These are phyloP conservation scores for Irpex lacteus DNA, from an alignment of 1,284 basidiomycete species.

Conservation along the genomic window DNA sequence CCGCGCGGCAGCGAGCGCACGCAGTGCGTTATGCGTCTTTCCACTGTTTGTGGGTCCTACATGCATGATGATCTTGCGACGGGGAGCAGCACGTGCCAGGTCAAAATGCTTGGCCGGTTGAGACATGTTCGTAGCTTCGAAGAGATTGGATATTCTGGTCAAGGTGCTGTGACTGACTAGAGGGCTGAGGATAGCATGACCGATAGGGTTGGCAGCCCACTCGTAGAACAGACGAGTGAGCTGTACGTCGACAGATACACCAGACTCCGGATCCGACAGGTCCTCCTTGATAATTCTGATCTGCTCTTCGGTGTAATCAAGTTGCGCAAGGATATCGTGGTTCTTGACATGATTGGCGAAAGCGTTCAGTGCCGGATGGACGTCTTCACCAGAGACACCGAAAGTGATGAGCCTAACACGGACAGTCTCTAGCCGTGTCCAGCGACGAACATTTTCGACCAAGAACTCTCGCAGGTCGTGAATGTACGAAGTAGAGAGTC, in stretches of 20 bases:
- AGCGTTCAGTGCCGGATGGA: conserved; percentile 32
- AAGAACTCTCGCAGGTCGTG: conserved; percentile 17
- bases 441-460: conserved; percentile 21
- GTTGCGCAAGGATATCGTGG: conserved; percentile 32
- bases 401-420: conserved; percentile 37
- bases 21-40: conserved; percentile 92
- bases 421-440: conserved; percentile 28
- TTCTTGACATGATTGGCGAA: conserved; percentile 34
- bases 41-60: conserved; percentile 98
- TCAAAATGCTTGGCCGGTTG: conserved; percentile 40
- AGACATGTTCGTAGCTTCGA: conserved; percentile 36
- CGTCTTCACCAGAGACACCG: conserved; percentile 38
- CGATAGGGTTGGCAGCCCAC: conserved; percentile 42
- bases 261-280: conserved; percentile 21
- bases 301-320: conserved; percentile 35
- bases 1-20: conserved; percentile 76
- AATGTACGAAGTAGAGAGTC: background rate
- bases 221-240: conserved; percentile 43
- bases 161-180: conserved; percentile 31
- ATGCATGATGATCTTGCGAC: conserved; percentile 88
- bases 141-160: conserved; percentile 36
- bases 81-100: conserved; percentile 36
- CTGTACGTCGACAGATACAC: conserved; percentile 28
- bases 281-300: conserved; percentile 27
- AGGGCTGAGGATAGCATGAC: conserved; percentile 24